Percentiles rank a stretch among this genome's conserved stretches.
Conservation (phyloP, 2,329 filamentous ascomycete genomes). For the Xylogone sp. region DNA sequence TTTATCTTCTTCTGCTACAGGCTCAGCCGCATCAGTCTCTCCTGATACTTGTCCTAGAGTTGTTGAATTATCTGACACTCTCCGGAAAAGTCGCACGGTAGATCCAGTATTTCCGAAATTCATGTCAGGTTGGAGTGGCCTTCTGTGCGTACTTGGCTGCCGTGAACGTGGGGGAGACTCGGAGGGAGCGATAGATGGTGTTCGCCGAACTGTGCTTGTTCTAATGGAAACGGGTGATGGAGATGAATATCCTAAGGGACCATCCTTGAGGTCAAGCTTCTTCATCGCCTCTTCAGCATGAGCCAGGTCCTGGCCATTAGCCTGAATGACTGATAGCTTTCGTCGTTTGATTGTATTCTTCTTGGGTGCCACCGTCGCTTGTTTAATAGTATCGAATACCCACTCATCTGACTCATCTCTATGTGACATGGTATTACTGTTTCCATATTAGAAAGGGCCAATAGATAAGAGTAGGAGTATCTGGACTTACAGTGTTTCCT, state of each 20-base stretch:
- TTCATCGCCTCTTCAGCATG: conserved; percentile 55
- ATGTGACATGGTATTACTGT: conserved; percentile 59
- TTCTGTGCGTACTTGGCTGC: conserved; percentile 44
- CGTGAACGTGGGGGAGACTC: conserved; percentile 25
- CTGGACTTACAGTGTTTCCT: conserved; percentile 70
- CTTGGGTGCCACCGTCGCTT: conserved; percentile 53
- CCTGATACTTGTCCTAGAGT: conserved; percentile 16
- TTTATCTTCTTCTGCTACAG: conserved; percentile 55
- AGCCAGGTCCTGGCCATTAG: conserved; percentile 30
- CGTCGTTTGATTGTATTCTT: conserved; percentile 50
- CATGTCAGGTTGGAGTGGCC: conserved; percentile 83
- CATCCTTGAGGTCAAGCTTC: conserved; percentile 58
- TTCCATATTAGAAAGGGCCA: conserved; percentile 17
- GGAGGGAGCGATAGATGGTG: conserved; percentile 32
- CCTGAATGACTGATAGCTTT: conserved; percentile 53
- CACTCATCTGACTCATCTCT: conserved; percentile 76
- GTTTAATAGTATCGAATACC: conserved; percentile 92
- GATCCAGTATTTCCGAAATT: conserved; percentile 92
- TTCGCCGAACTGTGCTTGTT: conserved; percentile 47
- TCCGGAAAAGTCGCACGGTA: conserved; percentile 85
- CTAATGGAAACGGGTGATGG: conserved; percentile 53
- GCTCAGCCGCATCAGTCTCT: conserved; percentile 15
- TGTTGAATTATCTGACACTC: conserved; percentile 68
- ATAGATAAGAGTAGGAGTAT: background rate
- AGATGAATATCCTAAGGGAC: conserved; percentile 53